Base-by-base conservation (phyloP, 345 rosid species). In the Gossypium turneri region DNA sequence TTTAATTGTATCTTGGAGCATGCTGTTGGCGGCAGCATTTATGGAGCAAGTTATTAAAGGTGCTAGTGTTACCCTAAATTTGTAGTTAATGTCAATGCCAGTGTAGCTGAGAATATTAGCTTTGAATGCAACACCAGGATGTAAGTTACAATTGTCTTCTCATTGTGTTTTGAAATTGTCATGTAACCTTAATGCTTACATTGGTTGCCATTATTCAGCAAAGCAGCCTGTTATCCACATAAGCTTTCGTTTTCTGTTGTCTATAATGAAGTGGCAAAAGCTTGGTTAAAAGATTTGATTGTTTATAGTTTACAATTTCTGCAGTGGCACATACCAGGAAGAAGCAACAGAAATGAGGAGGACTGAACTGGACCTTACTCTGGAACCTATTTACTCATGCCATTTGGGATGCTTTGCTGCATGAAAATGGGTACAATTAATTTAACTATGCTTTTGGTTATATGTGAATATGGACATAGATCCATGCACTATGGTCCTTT, bases 211-310 rank as follows among this genome's bases (percentile, higher is more conserved):
- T 72, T 74, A 66, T 62, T 79, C 90, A 94, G 97, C 97, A 60
- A 94, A 94, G 87, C 90, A 88, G 75, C 92, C 84, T 74, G 75
- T 90, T 43, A 82, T 92, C 80, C 98, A 94, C 12, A 17, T 5
- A 34, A 34, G 41, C 41, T 5, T 34, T 34, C 41, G 16, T 27
- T 34, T 61, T 7, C 20, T 29, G 2, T 41, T 64, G 47, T n/a
- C 13, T 41, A 11, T 10, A 64, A n/a, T 17, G 24, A 7, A 59
- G 63, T 59, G 68, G 50, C 24, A 3, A 65, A n/a, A 29, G 50
- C 58, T 15, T 50, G 44, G 15, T 20, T 11, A 47, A 47, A 34
- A 34, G 7, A 6, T 48, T 52, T 38, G n/a, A 13, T 6, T 6
- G 9, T 24, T 27, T 22, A 34, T 17, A 11, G 15, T 58, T 76